These are phyloP conservation scores for Morella rubra DNA, from an alignment of 306 rosid species.

Conservation along the genomic window DNA sequence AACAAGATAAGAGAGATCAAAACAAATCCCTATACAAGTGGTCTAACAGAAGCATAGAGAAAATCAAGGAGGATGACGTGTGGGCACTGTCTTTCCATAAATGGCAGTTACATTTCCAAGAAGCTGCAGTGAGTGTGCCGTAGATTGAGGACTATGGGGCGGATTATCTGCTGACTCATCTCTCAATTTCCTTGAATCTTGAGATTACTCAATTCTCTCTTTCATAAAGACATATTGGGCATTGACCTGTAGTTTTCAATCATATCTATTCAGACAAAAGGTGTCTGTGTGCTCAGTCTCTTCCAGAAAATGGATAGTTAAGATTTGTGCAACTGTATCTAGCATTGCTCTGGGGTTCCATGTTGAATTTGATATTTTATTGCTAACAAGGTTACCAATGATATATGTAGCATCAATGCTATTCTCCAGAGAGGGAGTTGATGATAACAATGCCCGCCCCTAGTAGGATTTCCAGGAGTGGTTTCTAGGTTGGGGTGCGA, in stretches of 20 bases:
- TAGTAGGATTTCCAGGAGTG: neutral
- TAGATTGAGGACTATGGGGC: no score
- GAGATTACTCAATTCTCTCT: neutral
- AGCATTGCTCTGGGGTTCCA: neutral
- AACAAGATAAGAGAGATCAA: no score
- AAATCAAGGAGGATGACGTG: no score
- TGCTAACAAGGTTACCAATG: neutral
- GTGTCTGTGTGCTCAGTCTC: neutral
- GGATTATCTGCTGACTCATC: no score
- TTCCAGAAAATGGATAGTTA: neutral
- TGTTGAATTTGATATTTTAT: no score
- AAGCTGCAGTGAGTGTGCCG: no score
- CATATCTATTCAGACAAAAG: neutral
- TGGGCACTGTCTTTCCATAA: no score
- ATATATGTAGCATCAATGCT: neutral
- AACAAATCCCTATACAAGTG: no score
- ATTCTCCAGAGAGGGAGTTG: neutral
- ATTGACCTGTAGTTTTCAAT: neutral
- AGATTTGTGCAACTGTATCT: neutral
- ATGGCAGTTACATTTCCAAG: no score
- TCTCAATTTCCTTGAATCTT: no score
- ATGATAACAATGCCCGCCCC: neutral
- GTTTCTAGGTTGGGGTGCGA: neutral
- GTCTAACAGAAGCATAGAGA: no score
- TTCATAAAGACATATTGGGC: neutral